Evolutionary conservation across 371 early-diverging fungal species (phyloP).

Genomic region (Syncephalastrum monosporum): DNA sequence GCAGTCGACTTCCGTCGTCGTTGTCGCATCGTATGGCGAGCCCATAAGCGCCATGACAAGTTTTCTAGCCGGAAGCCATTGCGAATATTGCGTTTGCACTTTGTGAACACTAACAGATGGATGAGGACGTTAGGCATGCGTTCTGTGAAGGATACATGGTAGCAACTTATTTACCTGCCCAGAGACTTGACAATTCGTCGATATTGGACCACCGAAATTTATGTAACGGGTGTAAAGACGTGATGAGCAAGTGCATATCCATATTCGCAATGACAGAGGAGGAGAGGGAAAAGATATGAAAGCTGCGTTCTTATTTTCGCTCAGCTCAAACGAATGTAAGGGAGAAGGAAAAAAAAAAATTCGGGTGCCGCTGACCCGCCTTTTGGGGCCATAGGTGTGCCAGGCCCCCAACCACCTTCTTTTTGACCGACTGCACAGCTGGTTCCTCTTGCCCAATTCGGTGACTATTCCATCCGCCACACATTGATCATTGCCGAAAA

Average conservation of each 20-base stretch:
- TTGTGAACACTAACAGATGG: slow-evolving; percentile 34
- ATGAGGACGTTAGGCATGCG: background rate
- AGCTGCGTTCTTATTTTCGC: no score
- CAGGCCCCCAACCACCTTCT: no score
- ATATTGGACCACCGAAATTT: slow-evolving; percentile 18
- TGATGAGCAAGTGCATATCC: slow-evolving; percentile 18
- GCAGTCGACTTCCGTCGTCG: background rate
- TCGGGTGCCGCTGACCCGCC: no score
- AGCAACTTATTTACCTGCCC: slow-evolving; percentile 19
- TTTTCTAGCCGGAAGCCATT: slow-evolving; percentile 52
- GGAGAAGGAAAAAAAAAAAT: no score
- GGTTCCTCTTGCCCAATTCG: no score
- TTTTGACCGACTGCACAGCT: no score
- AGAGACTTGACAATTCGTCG: slow-evolving; percentile 20
- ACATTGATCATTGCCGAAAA: no score
- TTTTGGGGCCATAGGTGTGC: no score
- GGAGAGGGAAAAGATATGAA: background rate
- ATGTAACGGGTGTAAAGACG: slow-evolving; percentile 11
- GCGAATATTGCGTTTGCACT: slow-evolving; percentile 44
- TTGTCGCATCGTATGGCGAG: slow-evolving; percentile 27
- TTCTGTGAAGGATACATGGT: background rate
- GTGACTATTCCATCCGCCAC: no score
- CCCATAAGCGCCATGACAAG: slow-evolving; percentile 46
- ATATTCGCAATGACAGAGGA: slow-evolving; percentile 1
- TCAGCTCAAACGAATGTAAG: no score